Base-by-base conservation (phyloP, 768 basidiomycete genomes). In the Lactarius quietus region DNA sequence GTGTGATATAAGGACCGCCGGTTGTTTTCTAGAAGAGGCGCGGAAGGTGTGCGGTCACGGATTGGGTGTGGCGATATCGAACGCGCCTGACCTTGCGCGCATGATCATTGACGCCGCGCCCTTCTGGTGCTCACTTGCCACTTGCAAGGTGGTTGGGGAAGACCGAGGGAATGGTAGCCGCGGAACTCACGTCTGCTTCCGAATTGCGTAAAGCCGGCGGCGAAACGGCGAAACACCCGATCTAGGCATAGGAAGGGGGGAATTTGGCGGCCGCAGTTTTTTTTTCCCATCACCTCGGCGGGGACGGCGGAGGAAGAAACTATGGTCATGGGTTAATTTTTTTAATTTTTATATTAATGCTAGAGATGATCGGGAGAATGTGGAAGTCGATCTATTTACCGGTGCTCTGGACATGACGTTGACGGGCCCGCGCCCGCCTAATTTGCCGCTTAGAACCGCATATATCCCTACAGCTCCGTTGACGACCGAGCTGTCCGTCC, bases 191-290 rank as follows among this genome's bases (percentile, higher is more conserved):
- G 36, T 26, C 23, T 35, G 36, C 35, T 60, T 41, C 66, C 66
- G 66, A 41, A 65, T 53, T 15, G 14, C 51, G 64, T 61, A 68
- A 66, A 68, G 67, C 67, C 67, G 67, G 67, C 67, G 67, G 67
- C 64, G 64, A 39, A 58, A 54, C 65, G 65, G 64, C 9, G 67
- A 56, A 52, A 33, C 12, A 5, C 1, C 39, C 54, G 28, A 29
- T 66, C 45, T n/a, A 10, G 53, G 58, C 6, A 38, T 59, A 65
- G 58, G 10, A 28, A 23, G 15, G 35, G 35, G 9, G 45, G 43
- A 14, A 9, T 6, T 48, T 51, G n/a, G 31, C 18, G 23, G 39
- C 2, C 35, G 35, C 20, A 45, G 43, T 1, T 6, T 54, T 58
- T 63, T 59, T 54, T 59, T 33, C 18, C 15, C 26, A 36, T 28